These are phyloP conservation scores for Fusarium ramigenum DNA, from an alignment of 2,329 filamentous ascomycete species.

Conservation along the genomic window DNA sequence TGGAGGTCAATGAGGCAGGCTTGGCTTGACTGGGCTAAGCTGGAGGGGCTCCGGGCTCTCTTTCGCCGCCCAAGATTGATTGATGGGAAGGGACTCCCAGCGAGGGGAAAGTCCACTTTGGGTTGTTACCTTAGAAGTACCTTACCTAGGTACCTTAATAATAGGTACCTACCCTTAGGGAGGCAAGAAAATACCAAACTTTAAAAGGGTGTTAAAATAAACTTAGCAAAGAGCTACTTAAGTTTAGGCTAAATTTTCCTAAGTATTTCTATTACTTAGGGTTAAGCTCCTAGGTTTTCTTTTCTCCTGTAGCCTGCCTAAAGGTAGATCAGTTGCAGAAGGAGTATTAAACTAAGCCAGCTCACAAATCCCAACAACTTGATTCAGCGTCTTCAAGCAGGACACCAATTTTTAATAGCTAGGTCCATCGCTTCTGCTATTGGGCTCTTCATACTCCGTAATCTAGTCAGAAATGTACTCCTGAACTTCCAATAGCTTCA, in stretches of 20 bases:
- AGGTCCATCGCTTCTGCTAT: no score
- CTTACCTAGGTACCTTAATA: not conserved
- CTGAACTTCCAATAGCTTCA: not conserved
- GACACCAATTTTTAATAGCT: not conserved
- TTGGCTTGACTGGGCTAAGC: constrained; percentile 24
- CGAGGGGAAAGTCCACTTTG: constrained; percentile 18
- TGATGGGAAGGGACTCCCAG: constrained; percentile 12
- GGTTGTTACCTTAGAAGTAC: not conserved
- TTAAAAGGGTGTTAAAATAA: no score
- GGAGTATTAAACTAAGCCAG: not conserved
- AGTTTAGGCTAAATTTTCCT: no score
- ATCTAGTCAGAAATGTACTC: not conserved
- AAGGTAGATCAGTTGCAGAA: constrained; percentile 17
- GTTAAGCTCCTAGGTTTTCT: no score
- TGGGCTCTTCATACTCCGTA: no score
- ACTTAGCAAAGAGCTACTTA: no score
- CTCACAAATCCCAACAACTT: not conserved
- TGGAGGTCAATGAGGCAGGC: constrained; percentile 36
- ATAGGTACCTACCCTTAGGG: not conserved
- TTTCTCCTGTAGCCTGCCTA: not conserved
- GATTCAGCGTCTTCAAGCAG: not conserved
- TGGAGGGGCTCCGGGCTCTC: constrained; percentile 23
- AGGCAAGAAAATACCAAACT: no score
- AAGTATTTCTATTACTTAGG: no score
- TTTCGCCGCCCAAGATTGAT: constrained; percentile 22